phyloP scores from a whole-genome alignment of 345 rosid species.

The Hevea brasiliensis region DNA sequence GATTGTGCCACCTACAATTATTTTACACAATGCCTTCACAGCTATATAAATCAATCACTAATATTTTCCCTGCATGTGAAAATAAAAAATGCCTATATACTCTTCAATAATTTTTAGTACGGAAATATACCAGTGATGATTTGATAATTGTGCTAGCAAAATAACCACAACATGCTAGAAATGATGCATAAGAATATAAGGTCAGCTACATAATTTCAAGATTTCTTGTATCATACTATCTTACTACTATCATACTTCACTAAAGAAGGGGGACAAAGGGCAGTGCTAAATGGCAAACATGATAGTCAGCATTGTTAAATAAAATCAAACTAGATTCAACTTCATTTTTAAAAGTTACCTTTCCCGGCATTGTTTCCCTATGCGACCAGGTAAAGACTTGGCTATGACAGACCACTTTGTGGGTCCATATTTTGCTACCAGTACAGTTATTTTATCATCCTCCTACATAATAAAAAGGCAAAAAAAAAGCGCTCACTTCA shows the following conservation, averaged over 20 bases:
- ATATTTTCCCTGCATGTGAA: constrained; percentile 1
- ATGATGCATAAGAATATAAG: not conserved
- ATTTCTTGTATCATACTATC: too few species aligned
- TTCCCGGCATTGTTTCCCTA: constrained; percentile 98
- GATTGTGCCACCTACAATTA: constrained; percentile 94
- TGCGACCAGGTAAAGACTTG: constrained; percentile 87
- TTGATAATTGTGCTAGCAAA: too few species aligned
- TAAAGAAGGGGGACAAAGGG: not conserved
- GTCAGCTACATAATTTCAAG: not conserved
- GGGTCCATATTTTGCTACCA: constrained; percentile 77
- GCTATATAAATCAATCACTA: not conserved
- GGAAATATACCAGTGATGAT: too few species aligned
- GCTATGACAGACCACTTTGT: constrained; percentile 94
- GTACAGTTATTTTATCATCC: constrained; percentile 80
- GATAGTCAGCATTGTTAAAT: not conserved
- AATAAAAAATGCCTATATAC: too few species aligned
- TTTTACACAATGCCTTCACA: constrained; percentile 10
- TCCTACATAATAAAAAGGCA: constrained; percentile 49
- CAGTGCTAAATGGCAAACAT: not conserved
- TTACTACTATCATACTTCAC: constrained; percentile 3
- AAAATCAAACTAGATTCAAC: constrained; percentile 4
- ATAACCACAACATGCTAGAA: too few species aligned
- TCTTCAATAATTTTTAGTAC: too few species aligned
- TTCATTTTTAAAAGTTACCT: constrained; percentile 47
- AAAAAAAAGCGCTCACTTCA: constrained; percentile 13